phyloP scores from a whole-genome alignment of 1,284 basidiomycete genomes.

The Fistulinella cinereoalba region DNA sequence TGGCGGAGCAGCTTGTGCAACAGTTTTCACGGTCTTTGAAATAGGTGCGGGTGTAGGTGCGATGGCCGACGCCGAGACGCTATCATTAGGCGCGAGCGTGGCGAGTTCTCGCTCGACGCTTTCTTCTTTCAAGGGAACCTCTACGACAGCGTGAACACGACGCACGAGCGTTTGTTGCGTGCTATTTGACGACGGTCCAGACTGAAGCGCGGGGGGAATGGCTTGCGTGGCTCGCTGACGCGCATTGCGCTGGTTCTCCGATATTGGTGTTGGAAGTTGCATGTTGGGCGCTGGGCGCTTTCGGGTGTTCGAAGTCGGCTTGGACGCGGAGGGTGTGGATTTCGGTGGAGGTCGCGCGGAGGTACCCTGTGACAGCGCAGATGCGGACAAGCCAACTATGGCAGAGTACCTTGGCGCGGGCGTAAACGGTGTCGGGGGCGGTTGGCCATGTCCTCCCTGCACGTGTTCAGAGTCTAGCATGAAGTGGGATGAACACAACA shows the following conservation, averaged over 20 bases:
- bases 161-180: slow-evolving; percentile 35
- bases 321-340: slow-evolving; percentile 10
- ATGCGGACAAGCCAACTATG: slow-evolving; percentile 14
- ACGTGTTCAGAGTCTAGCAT: slow-evolving; percentile 8
- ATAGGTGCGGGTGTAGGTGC: slow-evolving; percentile 9
- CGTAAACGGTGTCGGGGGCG: slow-evolving; percentile 19
- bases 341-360: slow-evolving; percentile 16
- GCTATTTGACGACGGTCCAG: slow-evolving; percentile 11
- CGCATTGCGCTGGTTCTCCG: slow-evolving; percentile 29
- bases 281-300: slow-evolving; percentile 9
- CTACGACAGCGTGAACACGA: slow-evolving; percentile 43
- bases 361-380: slow-evolving; percentile 17
- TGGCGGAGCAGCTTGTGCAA: too few species aligned
- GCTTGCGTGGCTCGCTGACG: slow-evolving; percentile 24
- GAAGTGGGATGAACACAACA: slow-evolving; percentile 20
- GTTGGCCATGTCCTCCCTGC: slow-evolving; percentile 27
- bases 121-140: slow-evolving; percentile 47
- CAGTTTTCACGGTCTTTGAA: slow-evolving; percentile 5
- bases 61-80: slow-evolving; percentile 13
- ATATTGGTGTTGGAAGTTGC: slow-evolving; percentile 34
- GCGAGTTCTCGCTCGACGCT: slow-evolving; percentile 29
- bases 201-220: background rate
- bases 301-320: slow-evolving; percentile 7
- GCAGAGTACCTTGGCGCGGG: slow-evolving; percentile 22
- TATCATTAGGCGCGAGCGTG: slow-evolving; percentile 7